phyloP scores from a whole-genome alignment of 805 yeast species.

The Yarrowia divulgata region DNA sequence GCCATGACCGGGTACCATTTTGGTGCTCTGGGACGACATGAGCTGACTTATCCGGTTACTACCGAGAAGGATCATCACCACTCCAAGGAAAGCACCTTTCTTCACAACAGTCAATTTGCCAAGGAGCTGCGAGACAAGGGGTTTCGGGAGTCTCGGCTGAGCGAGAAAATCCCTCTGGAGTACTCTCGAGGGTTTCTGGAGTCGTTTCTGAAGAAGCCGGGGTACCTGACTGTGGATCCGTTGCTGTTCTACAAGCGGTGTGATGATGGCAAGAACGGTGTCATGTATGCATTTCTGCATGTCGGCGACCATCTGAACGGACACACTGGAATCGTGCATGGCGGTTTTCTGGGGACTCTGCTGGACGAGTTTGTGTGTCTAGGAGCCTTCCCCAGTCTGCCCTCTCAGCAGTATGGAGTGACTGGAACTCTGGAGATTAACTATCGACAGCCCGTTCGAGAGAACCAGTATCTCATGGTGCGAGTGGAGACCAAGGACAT shows the following conservation, averaged over 20 bases:
- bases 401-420: constrained; percentile 74
- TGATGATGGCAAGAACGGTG: constrained; percentile 52
- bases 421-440: constrained; percentile 76
- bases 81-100: constrained; percentile 39
- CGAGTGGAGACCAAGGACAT: constrained; percentile 65
- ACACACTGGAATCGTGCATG: constrained; percentile 59
- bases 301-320: constrained; percentile 68
- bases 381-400: constrained; percentile 79
- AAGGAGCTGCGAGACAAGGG: constrained; percentile 44
- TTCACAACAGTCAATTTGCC: constrained; percentile 44
- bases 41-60: constrained; percentile 23
- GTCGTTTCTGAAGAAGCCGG: constrained; percentile 65
- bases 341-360: constrained; percentile 78
- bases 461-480: constrained; percentile 67
- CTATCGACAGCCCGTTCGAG: constrained; percentile 56
- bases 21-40: constrained; percentile 28
- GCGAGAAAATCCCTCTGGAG: constrained; percentile 46
- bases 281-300: constrained; percentile 70
- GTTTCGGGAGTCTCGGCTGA: constrained; percentile 46
- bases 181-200: constrained; percentile 59
- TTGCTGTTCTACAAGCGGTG: constrained; percentile 61
- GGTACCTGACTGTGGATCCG: constrained; percentile 78
- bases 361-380: constrained; percentile 75
- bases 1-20: constrained; percentile 28
- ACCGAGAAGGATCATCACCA: constrained; percentile 23